Evolutionary conservation across 2,329 filamentous ascomycete species (phyloP).

Genomic region (Sporothrix protearum): DNA sequence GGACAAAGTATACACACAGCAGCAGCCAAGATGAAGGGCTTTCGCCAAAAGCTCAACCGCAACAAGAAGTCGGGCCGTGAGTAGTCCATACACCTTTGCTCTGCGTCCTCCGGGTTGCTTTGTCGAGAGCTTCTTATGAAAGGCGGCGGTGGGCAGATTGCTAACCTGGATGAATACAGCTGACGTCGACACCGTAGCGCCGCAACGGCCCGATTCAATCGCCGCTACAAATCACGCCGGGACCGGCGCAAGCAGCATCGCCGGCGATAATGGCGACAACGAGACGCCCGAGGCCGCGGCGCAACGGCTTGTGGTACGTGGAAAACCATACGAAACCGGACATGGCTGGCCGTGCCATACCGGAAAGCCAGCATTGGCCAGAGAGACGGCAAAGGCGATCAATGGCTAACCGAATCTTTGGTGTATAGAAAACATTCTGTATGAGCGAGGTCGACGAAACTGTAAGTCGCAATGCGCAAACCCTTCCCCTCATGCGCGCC

Average conservation of each 20-base stretch:
- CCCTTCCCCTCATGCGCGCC: neutral
- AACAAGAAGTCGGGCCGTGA: slow-evolving; percentile 21
- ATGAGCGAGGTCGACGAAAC: slow-evolving; percentile 22
- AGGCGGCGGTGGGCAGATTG: neutral
- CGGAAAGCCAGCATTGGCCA: neutral
- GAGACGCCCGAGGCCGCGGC: slow-evolving; percentile 26
- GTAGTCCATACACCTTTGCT: neutral
- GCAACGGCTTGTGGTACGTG: slow-evolving; percentile 25
- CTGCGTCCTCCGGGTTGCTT: no score
- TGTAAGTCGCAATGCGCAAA: slow-evolving; percentile 13
- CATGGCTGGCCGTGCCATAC: no score
- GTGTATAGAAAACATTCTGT: slow-evolving; percentile 24
- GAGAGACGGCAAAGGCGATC: neutral
- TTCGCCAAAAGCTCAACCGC: slow-evolving; percentile 24
- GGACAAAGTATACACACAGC: neutral
- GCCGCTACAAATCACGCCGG: neutral
- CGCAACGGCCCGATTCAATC: neutral
- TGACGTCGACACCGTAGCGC: neutral
- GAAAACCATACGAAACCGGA: no score
- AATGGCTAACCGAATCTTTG: neutral
- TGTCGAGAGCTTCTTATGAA: neutral
- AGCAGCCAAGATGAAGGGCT: slow-evolving; percentile 25
- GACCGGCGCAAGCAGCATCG: slow-evolving; percentile 1
- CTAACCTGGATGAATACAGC: neutral
- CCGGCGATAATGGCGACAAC: neutral